These are phyloP conservation scores for Leccinum colubrinum DNA, from an alignment of 1,284 basidiomycete species.

Conservation along the genomic window DNA sequence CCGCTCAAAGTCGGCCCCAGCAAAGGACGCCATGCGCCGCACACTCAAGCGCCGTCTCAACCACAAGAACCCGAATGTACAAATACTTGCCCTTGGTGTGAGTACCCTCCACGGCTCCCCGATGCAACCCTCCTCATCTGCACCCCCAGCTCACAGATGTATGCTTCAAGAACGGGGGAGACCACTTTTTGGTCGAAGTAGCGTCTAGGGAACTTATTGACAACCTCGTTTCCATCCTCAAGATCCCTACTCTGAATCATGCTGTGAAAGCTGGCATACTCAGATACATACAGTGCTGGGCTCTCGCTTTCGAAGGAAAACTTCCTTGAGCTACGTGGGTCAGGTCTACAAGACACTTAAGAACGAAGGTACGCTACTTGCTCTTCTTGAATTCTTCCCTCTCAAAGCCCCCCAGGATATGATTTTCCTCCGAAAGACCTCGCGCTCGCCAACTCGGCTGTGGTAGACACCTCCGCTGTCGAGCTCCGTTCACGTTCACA, in stretches of 20 bases:
- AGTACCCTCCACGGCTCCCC: conserved; percentile 30
- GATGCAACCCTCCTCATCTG: conserved; percentile 11
- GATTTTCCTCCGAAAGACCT: conserved; percentile 83
- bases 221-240: conserved; percentile 82
- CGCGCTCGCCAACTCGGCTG: conserved; percentile 66
- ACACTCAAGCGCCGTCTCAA: conserved; percentile 83
- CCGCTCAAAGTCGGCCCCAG: too few relatives aligned
- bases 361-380: conserved; percentile 56
- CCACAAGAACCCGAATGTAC: conserved; percentile 97
- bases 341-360: conserved; percentile 81
- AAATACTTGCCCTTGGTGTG: conserved; percentile 83
- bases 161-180: conserved; percentile 98
- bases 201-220: conserved; percentile 93
- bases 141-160: conserved; percentile 77
- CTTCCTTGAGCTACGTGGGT: conserved; percentile 9
- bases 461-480: conserved; percentile 91
- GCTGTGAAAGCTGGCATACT: conserved; percentile 86
- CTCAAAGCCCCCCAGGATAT: conserved; percentile 49
- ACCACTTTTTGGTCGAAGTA: conserved; percentile 84
- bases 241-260: conserved; percentile 68
- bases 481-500: conserved; percentile 90
- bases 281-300: conserved; percentile 89
- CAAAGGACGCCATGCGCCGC: too few relatives aligned
- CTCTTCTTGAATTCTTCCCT: conserved; percentile 1
- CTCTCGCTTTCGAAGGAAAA: conserved; percentile 85